Evolutionary conservation across 805 yeast species (phyloP), one percentile per base, ranked within the genome.

Genomic region (Candida incommunis): DNA sequence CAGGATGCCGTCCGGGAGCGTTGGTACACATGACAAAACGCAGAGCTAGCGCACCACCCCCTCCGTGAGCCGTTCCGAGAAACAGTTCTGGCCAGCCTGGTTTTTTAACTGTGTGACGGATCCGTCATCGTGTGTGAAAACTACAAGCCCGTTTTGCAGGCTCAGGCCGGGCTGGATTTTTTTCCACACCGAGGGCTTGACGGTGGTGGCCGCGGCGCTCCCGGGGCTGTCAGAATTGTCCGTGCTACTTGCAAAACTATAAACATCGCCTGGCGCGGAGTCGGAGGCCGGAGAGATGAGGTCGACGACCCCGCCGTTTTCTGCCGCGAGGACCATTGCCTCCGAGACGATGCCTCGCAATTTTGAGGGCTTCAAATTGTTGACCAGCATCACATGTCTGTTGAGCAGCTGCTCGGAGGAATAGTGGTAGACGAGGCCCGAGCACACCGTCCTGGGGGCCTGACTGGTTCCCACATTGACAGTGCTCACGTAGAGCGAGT

Each of bases 321-420:
- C 73, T 1, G 82, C 78, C n/a, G 84, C 83, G 20, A 80, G 54
- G 1, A 80, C 53, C 85, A 80, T 80, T 0, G 81, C 83, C 50
- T 77, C 75, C 1, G 82, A 76, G 35, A 54, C 56, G 20, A 72
- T 69, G 1, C 85, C 85, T 49, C 84, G 62, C 72, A 80, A 71
- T 54, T 76, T 77, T 9, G 76, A 67, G 2, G 78, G 72, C 51
- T 78, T 79, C 57, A 80, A 58, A 52, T 80, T 80, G 3, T 71
- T 67, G 20, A 78, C 64, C 2, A 80, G 63, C 0, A 78, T 76
- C 2, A 78, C 80, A 22, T 62, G 53, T 3, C 63, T 58, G 23
- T 62, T 54, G 3, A 61, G 48, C 52, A 80, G 53, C 22, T 65
- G 51, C 0, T 65, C 68, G 3, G 51, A 50, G 0, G 74, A 63